phyloP scores from a whole-genome alignment of 1,284 basidiomycete species.

The Tremellales sp. region DNA sequence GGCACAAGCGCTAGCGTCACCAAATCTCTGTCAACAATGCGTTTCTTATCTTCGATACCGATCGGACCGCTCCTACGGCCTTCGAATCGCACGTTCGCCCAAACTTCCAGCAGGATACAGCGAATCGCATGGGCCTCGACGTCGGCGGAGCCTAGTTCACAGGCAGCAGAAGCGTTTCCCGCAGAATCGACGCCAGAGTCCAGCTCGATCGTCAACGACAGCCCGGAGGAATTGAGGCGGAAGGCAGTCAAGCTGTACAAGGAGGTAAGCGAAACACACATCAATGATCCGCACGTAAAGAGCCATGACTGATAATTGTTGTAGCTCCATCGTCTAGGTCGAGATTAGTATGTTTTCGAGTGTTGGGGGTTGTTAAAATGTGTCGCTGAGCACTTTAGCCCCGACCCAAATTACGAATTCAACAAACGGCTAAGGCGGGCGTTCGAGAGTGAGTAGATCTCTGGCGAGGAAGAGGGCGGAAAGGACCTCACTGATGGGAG shows the following conservation, averaged over 20 bases:
- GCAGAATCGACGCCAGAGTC: too few relatives aligned
- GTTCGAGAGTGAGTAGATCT: conserved; percentile 43
- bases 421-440: conserved; percentile 46
- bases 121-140: too few relatives aligned
- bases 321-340: conserved; percentile 46
- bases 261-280: conserved; percentile 30
- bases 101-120: too few relatives aligned
- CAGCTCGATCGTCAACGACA: too few relatives aligned
- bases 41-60: too few relatives aligned
- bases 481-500: neutral
- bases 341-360: conserved; percentile 43
- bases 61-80: too few relatives aligned
- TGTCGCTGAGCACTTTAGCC: conserved; percentile 25
- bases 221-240: conserved; percentile 16
- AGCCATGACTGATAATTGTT: neutral
- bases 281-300: too few relatives aligned
- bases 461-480: neutral
- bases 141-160: too few relatives aligned
- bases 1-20: too few relatives aligned
- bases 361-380: neutral
- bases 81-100: too few relatives aligned
- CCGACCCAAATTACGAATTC: conserved; percentile 47
- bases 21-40: too few relatives aligned
- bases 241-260: conserved; percentile 48
- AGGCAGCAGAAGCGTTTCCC: too few relatives aligned